Base-by-base conservation (phyloP, 768 basidiomycete species). In the Amanita pallidorosea region DNA sequence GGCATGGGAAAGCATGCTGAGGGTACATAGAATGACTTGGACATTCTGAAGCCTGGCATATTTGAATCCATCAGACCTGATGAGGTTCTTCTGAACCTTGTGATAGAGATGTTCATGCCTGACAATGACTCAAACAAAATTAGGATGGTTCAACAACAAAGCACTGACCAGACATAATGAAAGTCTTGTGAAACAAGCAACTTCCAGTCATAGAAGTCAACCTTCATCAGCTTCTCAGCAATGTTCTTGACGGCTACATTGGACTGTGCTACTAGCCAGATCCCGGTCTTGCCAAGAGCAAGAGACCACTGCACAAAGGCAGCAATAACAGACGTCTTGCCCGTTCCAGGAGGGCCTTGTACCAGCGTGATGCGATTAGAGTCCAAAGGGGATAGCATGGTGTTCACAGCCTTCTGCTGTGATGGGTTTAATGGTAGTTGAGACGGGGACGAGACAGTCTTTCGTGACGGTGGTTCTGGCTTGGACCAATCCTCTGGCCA, bases 181-280 rank as follows among this genome's bases (percentile, higher is more conserved):
- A 90, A 92, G 0, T 82, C 66, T 58, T 63, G 66, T 1, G 88
- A 83, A n/a, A 90, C 83, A 3, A 91, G 61, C 2, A 92, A 69
- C 54, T 69, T 80, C 75, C 80, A 92, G 7, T 75, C 56, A 3
- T 56, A 40, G 53, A 87, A 77, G 0, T 67, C 71, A 59, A 75
- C 67, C 7, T 72, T 63, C n/a, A 70, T 63, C 15, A 92, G 67
- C 67, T 88, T 88, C 59, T 87, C 84, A 47, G 86, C 88, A 67
- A 92, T 90, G 56, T 92, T 91, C 64, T 88, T 90, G 18, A 91
- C 89, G 43, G 87, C 89, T 45, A 91, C 79, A 69, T 92, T 92
- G 15, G 84, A 85, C 59, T 92, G 85, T 31, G 89, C 86, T 59
- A 88, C 69, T 5, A 92, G 76, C 85, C 87, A 92, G 11, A 89